phyloP scores from a whole-genome alignment of 768 basidiomycete genomes.

The Rickenella mellea region DNA sequence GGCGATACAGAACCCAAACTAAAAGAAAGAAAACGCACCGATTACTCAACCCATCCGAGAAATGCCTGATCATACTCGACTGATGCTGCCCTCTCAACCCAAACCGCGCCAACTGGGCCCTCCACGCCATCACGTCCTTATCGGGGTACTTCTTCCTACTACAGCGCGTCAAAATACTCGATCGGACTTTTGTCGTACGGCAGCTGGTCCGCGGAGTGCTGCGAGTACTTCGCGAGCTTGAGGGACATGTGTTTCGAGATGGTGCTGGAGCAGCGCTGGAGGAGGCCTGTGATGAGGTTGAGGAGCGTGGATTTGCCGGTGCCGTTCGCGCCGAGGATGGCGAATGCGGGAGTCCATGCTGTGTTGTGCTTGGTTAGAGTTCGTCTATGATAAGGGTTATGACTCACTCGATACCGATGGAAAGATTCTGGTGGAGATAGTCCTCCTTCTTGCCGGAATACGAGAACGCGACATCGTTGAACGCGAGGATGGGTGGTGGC shows the following conservation, averaged over 20 bases:
- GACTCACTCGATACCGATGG: slow-evolving; percentile 40
- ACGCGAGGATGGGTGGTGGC: slow-evolving; percentile 44
- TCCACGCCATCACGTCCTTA: slow-evolving; percentile 86
- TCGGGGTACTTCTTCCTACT: slow-evolving; percentile 80
- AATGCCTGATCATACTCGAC: slow-evolving; percentile 84
- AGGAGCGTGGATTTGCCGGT: slow-evolving; percentile 90
- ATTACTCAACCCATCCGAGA: slow-evolving; percentile 94
- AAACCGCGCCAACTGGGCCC: slow-evolving; percentile 90
- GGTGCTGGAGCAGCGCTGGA: slow-evolving; percentile 78
- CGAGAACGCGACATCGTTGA: slow-evolving; percentile 41
- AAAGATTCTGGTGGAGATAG: slow-evolving; percentile 37
- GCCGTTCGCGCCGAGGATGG: slow-evolving; percentile 95
- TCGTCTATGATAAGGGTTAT: background rate
- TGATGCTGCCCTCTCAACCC: slow-evolving; percentile 93
- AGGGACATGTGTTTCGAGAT: slow-evolving; percentile 81
- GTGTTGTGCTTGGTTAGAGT: no score
- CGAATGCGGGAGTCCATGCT: slow-evolving; percentile 93
- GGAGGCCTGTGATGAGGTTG: slow-evolving; percentile 75
- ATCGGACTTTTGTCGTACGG: slow-evolving; percentile 87
- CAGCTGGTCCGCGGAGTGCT: slow-evolving; percentile 97
- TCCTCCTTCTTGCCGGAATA: slow-evolving; percentile 40
- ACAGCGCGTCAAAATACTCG: slow-evolving; percentile 86
- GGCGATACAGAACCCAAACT: background rate
- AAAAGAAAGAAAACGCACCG: slow-evolving; percentile 39
- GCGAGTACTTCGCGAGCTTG: slow-evolving; percentile 97